A percentile compares a stretch with the other conserved stretches of the same genome.
Conservation (phyloP, 2,329 filamentous ascomycete species). For the Fusarium paranaense region DNA sequence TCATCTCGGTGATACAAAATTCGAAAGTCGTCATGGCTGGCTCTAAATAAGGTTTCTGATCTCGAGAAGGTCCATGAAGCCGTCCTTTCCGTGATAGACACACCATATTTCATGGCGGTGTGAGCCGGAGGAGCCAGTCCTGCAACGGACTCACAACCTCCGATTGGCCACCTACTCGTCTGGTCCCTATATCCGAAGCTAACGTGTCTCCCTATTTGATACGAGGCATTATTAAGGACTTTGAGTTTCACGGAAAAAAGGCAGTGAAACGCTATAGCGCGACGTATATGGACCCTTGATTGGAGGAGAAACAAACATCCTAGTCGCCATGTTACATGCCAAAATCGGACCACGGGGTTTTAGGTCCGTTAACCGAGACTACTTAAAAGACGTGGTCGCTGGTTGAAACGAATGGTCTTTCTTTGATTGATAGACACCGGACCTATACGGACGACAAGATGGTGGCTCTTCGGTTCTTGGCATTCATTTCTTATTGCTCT, state of each 20-base stretch:
- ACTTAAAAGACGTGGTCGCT: background rate
- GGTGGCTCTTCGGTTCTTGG: constrained; percentile 18
- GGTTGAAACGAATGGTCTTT: background rate
- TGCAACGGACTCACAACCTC: background rate
- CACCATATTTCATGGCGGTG: background rate
- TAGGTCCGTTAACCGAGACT: background rate
- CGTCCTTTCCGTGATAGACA: background rate
- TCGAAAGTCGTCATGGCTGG: background rate
- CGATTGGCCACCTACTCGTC: background rate
- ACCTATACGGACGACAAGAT: constrained; percentile 16
- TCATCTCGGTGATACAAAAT: background rate
- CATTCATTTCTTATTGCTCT: constrained; percentile 28
- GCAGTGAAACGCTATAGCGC: background rate
- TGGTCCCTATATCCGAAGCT: background rate
- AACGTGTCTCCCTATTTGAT: background rate
- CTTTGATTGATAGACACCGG: background rate
- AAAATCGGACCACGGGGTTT: background rate
- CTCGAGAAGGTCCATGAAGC: background rate
- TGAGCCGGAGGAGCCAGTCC: background rate
- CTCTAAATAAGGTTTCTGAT: background rate
- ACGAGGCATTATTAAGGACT: background rate
- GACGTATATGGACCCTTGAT: background rate
- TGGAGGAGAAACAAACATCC: background rate
- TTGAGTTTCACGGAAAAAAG: constrained; percentile 14
- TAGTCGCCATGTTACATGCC: background rate